These are phyloP conservation scores for Fusarium foetens DNA, from an alignment of 2,329 filamentous ascomycete species.

Conservation along the genomic window DNA sequence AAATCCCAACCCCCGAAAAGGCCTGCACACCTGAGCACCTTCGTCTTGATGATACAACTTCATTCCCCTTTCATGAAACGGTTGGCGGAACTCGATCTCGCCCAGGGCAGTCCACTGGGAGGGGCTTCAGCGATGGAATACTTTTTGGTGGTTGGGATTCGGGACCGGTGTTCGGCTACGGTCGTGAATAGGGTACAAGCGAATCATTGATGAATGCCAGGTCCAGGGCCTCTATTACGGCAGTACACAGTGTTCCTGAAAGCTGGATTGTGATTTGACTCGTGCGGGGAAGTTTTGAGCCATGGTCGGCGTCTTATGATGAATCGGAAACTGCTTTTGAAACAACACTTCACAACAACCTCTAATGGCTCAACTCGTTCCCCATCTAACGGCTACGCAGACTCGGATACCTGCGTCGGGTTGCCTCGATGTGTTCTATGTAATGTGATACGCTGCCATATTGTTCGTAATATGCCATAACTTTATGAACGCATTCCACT, in stretches of 20 bases:
- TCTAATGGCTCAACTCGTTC: constrained; percentile 13
- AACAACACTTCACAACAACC: constrained; percentile 36
- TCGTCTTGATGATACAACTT: constrained; percentile 41
- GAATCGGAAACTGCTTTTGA: constrained; percentile 46
- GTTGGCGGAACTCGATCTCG: constrained; percentile 42
- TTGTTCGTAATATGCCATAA: not conserved
- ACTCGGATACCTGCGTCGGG: not conserved
- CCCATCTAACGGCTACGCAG: constrained; percentile 7
- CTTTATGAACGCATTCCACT: not conserved
- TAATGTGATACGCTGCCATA: constrained; percentile 12
- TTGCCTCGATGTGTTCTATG: constrained; percentile 13
- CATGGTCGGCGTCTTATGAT: constrained; percentile 46
- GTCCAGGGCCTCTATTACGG: constrained; percentile 45
- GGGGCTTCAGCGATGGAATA: constrained; percentile 43
- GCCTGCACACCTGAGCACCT: constrained; percentile 40
- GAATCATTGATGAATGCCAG: constrained; percentile 47
- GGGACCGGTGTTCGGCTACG: constrained; percentile 36
- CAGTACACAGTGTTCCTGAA: constrained; percentile 42
- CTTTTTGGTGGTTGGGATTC: constrained; percentile 39
- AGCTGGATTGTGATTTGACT: constrained; percentile 46
- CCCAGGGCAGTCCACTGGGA: constrained; percentile 38
- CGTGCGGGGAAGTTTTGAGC: constrained; percentile 45
- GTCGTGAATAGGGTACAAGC: constrained; percentile 44
- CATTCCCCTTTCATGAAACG: constrained; percentile 32
- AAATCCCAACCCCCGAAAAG: constrained; percentile 50